Base-by-base conservation (phyloP, 768 basidiomycete species). In the Candolleomyces aberdarensis region DNA sequence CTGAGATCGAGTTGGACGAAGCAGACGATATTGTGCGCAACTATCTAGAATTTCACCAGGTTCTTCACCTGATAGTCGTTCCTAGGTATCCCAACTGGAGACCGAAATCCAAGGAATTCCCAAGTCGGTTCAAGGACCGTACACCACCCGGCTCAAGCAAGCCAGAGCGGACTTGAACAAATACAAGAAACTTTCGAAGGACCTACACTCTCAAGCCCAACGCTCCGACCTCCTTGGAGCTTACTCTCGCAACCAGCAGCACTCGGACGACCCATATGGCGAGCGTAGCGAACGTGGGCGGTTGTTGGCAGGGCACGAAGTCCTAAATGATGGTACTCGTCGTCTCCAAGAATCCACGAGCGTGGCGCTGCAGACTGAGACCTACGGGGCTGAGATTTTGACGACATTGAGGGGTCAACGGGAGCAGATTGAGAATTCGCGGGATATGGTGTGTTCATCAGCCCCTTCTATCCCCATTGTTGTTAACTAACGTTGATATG, bases 21-120 rank as follows among this genome's bases (percentile, higher is more conserved):
- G 95, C 94, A 0, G 94, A 96, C 63, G 96, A 97, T 78, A 91
- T 96, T 72, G 94, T 91, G 65, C 51, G 89, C 74, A 26, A 26
- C 1, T 2, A 26, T 1, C 10, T 13, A 49, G 5, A 8, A 19
- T 20, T 54, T 52, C 22, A 56, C 53, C 13, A 49, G 46, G 9
- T 56, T 44, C 32, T 56, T 14, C 41, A 31, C 8, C 22, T 58
- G 11, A 62, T 2, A 49, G 15, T 59, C 20, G 14, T 13, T 13
- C 39, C 14, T 67, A 97, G 94, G 80, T 97, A 59, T 92, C 92
- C 43, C 95, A 96, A 78, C 91, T 98, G 81, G 94, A 96, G 72
- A 83, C 95, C 46, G 95, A 97, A 73, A 86, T 95, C 10, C 94
- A 93, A 62, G 92, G 92, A 1, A 94, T 96, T 70, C 94, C 94